These are phyloP conservation scores for Trichocladium uniseriatum DNA, from an alignment of 495 filamentous ascomycete species.

Conservation along the genomic window DNA sequence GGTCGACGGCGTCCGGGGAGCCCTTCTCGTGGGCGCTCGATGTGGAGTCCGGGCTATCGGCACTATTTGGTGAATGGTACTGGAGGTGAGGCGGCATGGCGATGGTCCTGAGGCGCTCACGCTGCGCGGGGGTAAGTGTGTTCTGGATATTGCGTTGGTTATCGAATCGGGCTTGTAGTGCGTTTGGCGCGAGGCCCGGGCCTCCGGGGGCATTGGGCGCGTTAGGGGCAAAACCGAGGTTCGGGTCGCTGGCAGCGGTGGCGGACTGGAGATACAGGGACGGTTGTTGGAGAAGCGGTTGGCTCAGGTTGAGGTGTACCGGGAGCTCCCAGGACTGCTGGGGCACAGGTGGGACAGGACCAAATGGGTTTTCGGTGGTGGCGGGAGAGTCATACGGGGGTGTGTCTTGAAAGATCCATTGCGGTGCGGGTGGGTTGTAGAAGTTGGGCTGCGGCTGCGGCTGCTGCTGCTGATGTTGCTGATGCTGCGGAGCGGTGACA, in stretches of 20 bases:
- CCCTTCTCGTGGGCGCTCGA: conserved; percentile 32
- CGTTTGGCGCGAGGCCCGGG: conserved; percentile 9
- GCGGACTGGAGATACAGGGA: conserved; percentile 16
- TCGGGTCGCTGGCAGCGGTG: conserved; percentile 8
- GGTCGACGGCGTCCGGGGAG: conserved; percentile 39
- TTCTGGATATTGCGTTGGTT: conserved; percentile 20
- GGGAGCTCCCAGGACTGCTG: conserved; percentile 24
- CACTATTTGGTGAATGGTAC: conserved; percentile 45
- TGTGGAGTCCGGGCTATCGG: conserved; percentile 39
- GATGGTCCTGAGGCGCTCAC: conserved; percentile 44
- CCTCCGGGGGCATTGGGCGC: conserved; percentile 8
- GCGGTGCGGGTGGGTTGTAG: conserved; percentile 20
- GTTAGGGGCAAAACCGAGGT: conserved; percentile 3
- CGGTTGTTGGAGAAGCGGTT: conserved; percentile 19
- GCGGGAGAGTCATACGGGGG: conserved; percentile 36
- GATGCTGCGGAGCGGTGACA: conserved; percentile 24
- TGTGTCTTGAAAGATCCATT: conserved; percentile 37
- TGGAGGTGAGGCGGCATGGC: conserved; percentile 48
- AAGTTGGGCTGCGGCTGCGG: conserved; percentile 26
- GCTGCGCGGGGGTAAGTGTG: conserved; percentile 42
- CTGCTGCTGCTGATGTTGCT: too few species aligned
- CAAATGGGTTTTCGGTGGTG: conserved; percentile 17
- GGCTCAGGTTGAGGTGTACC: conserved; percentile 18
- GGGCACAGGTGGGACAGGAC: conserved; percentile 3
- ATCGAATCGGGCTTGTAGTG: conserved; percentile 7